Base-by-base conservation (phyloP, 1,284 basidiomycete genomes). In the Tylopilus orsonianus region DNA sequence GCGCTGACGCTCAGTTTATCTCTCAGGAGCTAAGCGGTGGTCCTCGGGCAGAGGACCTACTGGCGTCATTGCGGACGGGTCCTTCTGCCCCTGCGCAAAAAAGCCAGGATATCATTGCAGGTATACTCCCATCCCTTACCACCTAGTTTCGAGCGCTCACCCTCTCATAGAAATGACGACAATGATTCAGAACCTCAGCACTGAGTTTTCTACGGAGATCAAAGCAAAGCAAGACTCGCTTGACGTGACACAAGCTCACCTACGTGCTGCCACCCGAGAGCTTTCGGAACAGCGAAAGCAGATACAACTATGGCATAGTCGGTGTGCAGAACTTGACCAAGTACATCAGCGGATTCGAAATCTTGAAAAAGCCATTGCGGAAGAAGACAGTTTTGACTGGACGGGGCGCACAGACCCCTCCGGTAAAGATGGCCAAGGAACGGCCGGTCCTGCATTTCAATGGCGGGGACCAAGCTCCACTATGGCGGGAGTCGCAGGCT, bases 221-320 rank as follows among this genome's bases (percentile, higher is more conserved):
- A 86, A 89, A 62, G 72, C 80, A 32, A 97, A 98, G 67, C 87
- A 94, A 65, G 90, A 93, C 56, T 78, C 83, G 12, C 80, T 98
- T 24, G 89, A 92, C 51, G 81, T 87, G 5, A 91, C 89, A 12
- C 92, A 94, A 67, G 83, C 83, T 6, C 88, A 94, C 59, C 81
- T 99, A 8, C 88, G 91, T 40, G 85, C 87, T 4, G 90, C 93
- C 1, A 98, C 95, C 1, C 84, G 90, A 49, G 87, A 94, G 55
- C 81, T 99, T 7, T 87, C 94, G 0, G 88, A 93, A 49, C 87
- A 94, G 60, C 83, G 96, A 33, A 87, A 87, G 57, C 86, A 92
- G 57, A 85, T 95, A 27, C 80, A 86, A 51, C 65, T 75, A 5
- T 87, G 87, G 79, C 88, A 93, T 60, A 62, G 71, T 1, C 79